Base-by-base conservation (phyloP, 148 eudicot species). In the Vaccinium corymbosum region DNA sequence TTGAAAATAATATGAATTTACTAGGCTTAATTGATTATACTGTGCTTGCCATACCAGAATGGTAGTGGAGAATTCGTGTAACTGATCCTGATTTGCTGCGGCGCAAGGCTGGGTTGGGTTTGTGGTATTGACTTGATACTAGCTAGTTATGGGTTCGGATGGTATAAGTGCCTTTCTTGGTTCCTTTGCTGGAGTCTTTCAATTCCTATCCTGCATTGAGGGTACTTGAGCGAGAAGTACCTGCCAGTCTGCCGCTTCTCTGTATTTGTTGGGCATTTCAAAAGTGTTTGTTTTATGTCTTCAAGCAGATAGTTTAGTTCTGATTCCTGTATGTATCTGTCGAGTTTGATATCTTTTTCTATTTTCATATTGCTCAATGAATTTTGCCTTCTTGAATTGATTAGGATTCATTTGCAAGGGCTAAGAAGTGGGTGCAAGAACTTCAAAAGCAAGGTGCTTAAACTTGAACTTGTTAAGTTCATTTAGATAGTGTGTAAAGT, bases 341-440 rank as follows among this genome's bases (percentile, higher is more conserved):
- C 70, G 9, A 64, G 70, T 22, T 64, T 22, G 70, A 64, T 64
- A 64, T 22, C 32, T 22, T 64, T n/a, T 22, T 3, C 22, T 20
- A n/a, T 62, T 62, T 62, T 8, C 11, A 0, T 64, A 22, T 64
- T 2, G 70, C 70, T 62, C n/a, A n/a, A 61, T n/a, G n/a, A 22
- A 9, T 20, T 61, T 25, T 64, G 29, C 13, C 4, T 3, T 85
- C 7, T 16, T 83, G 49, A 42, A 83, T 80, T 52, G 20, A 74
- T 81, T 89, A 97, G 99, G 99, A 94, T 84, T 97, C 99, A 79
- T 97, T 93, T 90, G 75, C 85, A 6, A 90, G 92, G 85, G 99
- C 99, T 56, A 97, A 97, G 92, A 97, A 93, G 86, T 97, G 99
- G 99, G 98, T 97, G 81, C 97, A 97, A 80, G 99, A 97, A 89